Conservation (phyloP, 495 filamentous ascomycete genomes). For the Aspergillus egyptiacus region DNA sequence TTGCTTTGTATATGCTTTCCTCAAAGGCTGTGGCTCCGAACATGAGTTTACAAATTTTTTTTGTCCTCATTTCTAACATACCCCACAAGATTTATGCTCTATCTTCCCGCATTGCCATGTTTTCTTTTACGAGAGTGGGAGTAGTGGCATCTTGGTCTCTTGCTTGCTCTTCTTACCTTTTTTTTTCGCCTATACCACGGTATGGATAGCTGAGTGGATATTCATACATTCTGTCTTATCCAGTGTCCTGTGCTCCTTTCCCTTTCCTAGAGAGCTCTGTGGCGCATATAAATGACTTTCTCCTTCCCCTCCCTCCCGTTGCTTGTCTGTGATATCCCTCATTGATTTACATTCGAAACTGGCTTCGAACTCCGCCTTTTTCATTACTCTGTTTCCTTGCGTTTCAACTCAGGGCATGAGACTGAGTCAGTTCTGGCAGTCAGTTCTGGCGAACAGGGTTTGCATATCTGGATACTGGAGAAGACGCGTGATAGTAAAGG, state of each 20-base stretch:
- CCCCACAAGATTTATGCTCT: constrained; percentile 12
- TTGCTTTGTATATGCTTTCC: constrained; percentile 35
- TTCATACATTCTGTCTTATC: constrained; percentile 1
- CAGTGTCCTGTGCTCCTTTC: constrained; percentile 1
- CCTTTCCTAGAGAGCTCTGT: background rate
- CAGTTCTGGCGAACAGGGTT: constrained; percentile 8
- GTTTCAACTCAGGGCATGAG: background rate
- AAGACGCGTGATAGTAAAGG: constrained; percentile 6
- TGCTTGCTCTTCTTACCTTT: background rate
- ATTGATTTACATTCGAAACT: background rate
- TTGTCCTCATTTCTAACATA: constrained; percentile 17
- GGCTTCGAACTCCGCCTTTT: background rate
- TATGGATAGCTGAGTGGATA: constrained; percentile 1
- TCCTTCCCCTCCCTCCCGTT: background rate
- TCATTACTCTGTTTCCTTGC: constrained; percentile 9
- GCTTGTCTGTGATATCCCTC: constrained; percentile 8
- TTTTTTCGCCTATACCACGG: constrained; percentile 1
- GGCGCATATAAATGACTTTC: background rate
- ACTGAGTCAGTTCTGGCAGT: constrained; percentile 1
- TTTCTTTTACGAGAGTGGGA: background rate
- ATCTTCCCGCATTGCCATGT: constrained; percentile 4
- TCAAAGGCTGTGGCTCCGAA: constrained; percentile 18
- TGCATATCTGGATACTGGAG: constrained; percentile 8
- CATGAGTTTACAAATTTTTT: constrained; percentile 26
- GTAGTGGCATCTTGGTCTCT: constrained; percentile 8